Base-by-base conservation (phyloP, 2,329 filamentous ascomycete species). In the Pleoardoris graminearum region DNA sequence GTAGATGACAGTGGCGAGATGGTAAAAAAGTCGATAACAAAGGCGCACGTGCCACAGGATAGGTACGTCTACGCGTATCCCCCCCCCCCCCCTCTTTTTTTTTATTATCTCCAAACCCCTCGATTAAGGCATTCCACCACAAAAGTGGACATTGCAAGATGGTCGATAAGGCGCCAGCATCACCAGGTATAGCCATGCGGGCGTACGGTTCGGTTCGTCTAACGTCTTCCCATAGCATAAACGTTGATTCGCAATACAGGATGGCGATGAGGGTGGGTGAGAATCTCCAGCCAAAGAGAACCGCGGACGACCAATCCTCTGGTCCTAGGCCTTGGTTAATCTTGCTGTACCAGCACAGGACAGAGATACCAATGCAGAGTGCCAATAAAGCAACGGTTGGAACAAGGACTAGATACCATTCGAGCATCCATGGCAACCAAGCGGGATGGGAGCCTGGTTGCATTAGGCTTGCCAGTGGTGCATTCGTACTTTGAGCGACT, bases 111-210 rank as follows among this genome's bases (percentile, higher is more conserved):
- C 30, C 39, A 21, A 63, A 50, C 8, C 60, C 53, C n/a, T 63
- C 53, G 5, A 53, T 37, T 11, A 67, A 16, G 8, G 55, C 47
- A 16, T 4, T 51, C 65, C 66, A 70, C 63, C 66, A 69, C 4
- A 63, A 16, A 1, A 51, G 51, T 4, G 61, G 55, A 0, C 53
- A n/a, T 5, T 62, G 23, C 11, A 67, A 54, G 23, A 63, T 54
- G 14, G 60, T 32, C 10, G 5, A 4, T 32, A 10, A 12, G 4
- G 30, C 30, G n/a, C 30, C n/a, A 12, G 30, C 30, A 32, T 14
- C 30, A 32, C 30, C 30, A 3, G 30, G 10, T 47, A 25, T 41
- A 19, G 49, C 49, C 42, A 51, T 47, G 4, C 42, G 23, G n/a
- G 49, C 49, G 22, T 39, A 51, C 6, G 42, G 49, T 44, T 47